A percentile compares a stretch with the other conserved stretches of the same genome.
Conservation (phyloP, 179 eudicot genomes). For the Heliamphora ciliata region DNA sequence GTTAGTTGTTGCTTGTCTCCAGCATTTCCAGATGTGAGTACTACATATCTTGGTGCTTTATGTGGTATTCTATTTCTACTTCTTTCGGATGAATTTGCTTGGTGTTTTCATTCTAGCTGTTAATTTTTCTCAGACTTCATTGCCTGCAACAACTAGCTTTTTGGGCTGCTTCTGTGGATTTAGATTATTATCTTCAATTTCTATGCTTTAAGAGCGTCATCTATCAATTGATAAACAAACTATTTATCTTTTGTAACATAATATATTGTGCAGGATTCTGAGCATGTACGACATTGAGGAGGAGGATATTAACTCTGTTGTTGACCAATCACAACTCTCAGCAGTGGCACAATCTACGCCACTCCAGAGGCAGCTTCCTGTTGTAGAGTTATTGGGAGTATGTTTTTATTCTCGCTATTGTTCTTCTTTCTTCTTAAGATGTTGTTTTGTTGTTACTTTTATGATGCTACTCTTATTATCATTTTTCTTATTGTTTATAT, state of each 20-base stretch:
- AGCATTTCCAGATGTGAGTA: constrained; percentile 85
- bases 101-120: neutral
- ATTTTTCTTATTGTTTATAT: neutral
- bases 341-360: constrained; percentile 57
- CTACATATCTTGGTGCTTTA: neutral
- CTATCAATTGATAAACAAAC: neutral
- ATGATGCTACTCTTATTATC: neutral
- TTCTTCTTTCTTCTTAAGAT: neutral
- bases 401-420: constrained; percentile 14
- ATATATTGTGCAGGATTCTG: constrained; percentile 55
- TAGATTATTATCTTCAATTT: constrained; percentile 1
- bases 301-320: constrained; percentile 64
- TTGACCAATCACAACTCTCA: constrained; percentile 51
- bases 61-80: neutral
- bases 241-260: neutral
- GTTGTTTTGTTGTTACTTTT: neutral
- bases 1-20: constrained; percentile 84
- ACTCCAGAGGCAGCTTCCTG: constrained; percentile 79
- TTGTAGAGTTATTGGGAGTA: constrained; percentile 83
- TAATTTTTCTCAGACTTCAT: constrained; percentile 2
- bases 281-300: constrained; percentile 68
- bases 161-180: neutral
- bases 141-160: neutral
- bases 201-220: neutral
- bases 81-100: neutral